A percentile compares a stretch with the other conserved stretches of the same genome.
Evolutionary conservation across 192 early-diverging fungal species (phyloP).

Genomic region (Coemansia sp.): DNA sequence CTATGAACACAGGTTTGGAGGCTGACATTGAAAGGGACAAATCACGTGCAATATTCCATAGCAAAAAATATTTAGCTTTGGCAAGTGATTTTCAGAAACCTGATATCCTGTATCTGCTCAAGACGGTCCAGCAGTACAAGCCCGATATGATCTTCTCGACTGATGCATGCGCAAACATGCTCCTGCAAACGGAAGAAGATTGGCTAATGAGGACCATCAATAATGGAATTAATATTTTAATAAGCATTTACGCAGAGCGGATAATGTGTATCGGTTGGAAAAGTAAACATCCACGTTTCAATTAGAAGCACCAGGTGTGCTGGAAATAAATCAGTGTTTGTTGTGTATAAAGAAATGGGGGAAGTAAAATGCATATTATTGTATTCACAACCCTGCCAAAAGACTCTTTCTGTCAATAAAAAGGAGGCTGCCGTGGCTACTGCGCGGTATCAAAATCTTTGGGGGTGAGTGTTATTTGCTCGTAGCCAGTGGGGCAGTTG

Average conservation of each 20-base stretch:
- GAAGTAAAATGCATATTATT: too few relatives aligned
- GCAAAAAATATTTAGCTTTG: too few relatives aligned
- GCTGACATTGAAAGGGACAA: neutral
- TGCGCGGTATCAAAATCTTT: too few relatives aligned
- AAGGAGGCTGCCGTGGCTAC: too few relatives aligned
- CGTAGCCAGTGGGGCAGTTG: neutral
- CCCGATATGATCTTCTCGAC: too few relatives aligned
- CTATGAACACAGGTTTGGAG: neutral
- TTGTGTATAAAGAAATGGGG: neutral
- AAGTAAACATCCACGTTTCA: constrained; percentile 12
- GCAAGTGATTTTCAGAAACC: too few relatives aligned
- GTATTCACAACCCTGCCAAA: too few relatives aligned
- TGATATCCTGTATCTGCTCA: too few relatives aligned
- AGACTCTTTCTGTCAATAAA: too few relatives aligned
- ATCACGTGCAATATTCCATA: neutral
- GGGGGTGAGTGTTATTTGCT: neutral
- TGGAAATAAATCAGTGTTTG: neutral
- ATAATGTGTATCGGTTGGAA: neutral
- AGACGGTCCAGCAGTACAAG: neutral
- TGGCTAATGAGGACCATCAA: neutral
- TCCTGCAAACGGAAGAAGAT: neutral
- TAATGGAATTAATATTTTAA: neutral
- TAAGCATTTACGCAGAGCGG: neutral
- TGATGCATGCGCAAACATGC: neutral
- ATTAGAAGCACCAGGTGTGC: neutral